Percentiles rank a stretch among this genome's conserved stretches.
These are phyloP conservation scores for Globisporangium yorkense DNA, from an alignment of 352 stramenopile genomes.

Conservation along the genomic window DNA sequence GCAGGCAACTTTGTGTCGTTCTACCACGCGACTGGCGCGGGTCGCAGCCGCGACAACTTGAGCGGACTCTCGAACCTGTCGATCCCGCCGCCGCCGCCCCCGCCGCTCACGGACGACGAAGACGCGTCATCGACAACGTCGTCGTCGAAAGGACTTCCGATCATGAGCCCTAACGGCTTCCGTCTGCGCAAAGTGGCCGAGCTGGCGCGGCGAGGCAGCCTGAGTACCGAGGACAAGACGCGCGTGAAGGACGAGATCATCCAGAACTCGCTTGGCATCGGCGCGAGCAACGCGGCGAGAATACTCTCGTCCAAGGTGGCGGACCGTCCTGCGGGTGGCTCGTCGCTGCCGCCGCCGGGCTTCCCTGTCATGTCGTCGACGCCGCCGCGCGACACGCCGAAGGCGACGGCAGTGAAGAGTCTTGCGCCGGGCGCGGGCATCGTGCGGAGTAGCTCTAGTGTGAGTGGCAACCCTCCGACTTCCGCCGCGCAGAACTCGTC, in stretches of 20 bases:
- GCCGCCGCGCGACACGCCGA: slow-evolving; percentile 42
- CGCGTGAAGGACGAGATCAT: slow-evolving; percentile 85
- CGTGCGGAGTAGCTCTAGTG: slow-evolving; percentile 23
- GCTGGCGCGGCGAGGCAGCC: slow-evolving; percentile 62
- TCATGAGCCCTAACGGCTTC: slow-evolving; percentile 82
- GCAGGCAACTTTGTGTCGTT: slow-evolving; percentile 75
- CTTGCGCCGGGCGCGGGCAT: slow-evolving; percentile 46
- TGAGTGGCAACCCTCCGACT: background rate
- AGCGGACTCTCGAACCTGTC: slow-evolving; percentile 42
- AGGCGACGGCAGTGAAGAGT: slow-evolving; percentile 44
- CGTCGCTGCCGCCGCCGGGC: slow-evolving; percentile 34
- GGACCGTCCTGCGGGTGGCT: slow-evolving; percentile 21
- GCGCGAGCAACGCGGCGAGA: slow-evolving; percentile 51
- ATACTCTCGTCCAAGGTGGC: slow-evolving; percentile 53
- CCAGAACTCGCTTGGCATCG: slow-evolving; percentile 75
- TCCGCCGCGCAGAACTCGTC: background rate
- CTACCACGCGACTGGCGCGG: slow-evolving; percentile 52
- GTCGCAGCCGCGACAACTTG: slow-evolving; percentile 18
- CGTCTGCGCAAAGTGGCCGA: slow-evolving; percentile 75
- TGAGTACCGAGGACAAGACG: slow-evolving; percentile 82
- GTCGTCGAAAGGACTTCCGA: slow-evolving; percentile 60
- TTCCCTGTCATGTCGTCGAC: slow-evolving; percentile 33
- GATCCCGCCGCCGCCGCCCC: slow-evolving; percentile 59
- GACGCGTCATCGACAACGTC: slow-evolving; percentile 55
- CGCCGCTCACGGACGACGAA: slow-evolving; percentile 62